Conservation (phyloP, 1,139 yeast species). For the Suhomyces panamericanus region DNA sequence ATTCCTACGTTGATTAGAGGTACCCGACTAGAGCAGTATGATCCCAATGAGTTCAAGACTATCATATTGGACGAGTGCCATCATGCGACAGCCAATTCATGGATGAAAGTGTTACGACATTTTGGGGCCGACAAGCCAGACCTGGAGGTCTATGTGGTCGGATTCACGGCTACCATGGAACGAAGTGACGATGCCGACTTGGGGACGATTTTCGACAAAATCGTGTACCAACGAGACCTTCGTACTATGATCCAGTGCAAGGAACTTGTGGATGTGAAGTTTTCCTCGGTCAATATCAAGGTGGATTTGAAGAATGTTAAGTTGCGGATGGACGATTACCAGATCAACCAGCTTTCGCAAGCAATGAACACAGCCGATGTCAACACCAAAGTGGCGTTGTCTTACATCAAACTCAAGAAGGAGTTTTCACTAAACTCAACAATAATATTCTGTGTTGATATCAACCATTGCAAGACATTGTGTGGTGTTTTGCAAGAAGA, state of each 20-base stretch:
- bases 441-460: slow-evolving; percentile 74
- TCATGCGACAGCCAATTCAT: slow-evolving; percentile 79
- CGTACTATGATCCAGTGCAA: slow-evolving; percentile 67
- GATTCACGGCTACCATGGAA: slow-evolving; percentile 82
- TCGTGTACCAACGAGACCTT: slow-evolving; percentile 69
- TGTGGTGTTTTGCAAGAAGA: slow-evolving; percentile 53
- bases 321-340: slow-evolving; percentile 53
- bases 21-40: slow-evolving; percentile 52
- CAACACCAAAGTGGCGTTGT: slow-evolving; percentile 55
- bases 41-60: slow-evolving; percentile 62
- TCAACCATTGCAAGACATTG: slow-evolving; percentile 62
- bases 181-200: slow-evolving; percentile 68
- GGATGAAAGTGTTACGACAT: slow-evolving; percentile 56
- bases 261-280: slow-evolving; percentile 69
- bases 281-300: slow-evolving; percentile 56
- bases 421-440: slow-evolving; percentile 55
- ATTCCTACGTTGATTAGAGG: slow-evolving; percentile 61
- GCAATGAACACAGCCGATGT: slow-evolving; percentile 55
- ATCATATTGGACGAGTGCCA: slow-evolving; percentile 92
- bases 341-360: slow-evolving; percentile 48
- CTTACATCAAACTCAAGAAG: slow-evolving; percentile 52
- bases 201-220: slow-evolving; percentile 63
- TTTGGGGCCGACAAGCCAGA: slow-evolving; percentile 51
- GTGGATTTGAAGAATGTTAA: slow-evolving; percentile 38
- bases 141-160: slow-evolving; percentile 60